Base-by-base conservation (phyloP, 495 filamentous ascomycete species). In the Tuber umbilicatum region DNA sequence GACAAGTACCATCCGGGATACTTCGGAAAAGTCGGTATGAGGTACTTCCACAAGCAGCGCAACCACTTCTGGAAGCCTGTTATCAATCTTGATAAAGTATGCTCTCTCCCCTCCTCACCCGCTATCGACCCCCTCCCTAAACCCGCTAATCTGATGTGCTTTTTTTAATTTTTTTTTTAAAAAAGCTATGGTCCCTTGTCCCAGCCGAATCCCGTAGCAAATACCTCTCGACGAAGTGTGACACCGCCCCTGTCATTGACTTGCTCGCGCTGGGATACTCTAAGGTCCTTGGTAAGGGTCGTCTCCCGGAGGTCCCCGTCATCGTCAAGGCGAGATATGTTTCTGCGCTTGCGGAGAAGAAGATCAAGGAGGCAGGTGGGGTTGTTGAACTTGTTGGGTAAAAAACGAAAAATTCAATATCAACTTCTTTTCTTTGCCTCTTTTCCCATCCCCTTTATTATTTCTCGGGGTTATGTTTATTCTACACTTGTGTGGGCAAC, bases 11-110 rank as follows among this genome's bases (percentile, higher is more conserved):
- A 94, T 86, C 92, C 92, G 31, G 93, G 92, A 91, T 97, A 96
- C 91, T 97, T 97, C 86, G 94, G 94, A 86, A 97, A 97, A 88
- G 93, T 97, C 76, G 93, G 93, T 88, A 97, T 97, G 94, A 87
- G 94, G 79, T 93, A 95, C 88, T 91, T 96, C 91, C 93, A 96
- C 88, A 93, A 92, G 87, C 89, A 90, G 83, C 87, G 89, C 81
- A 93, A 93, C 87, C 90, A 93, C 79, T 93, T 92, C 89, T 97
- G 94, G 94, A 95, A 93, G 86, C 93, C 92, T 78, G 88, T 90
- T 71, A 89, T 96, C 90, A 96, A 96, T 86, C 85, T 96, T 81
- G 92, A 96, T 85, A 96, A 94, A 90, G 91, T 94, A 86, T 75
- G 84, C 81, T 68, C 43, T 71, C 47, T 68, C 67, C 27, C 41